These are phyloP conservation scores for Tylopilus felleus DNA, from an alignment of 768 basidiomycete genomes.

Conservation along the genomic window DNA sequence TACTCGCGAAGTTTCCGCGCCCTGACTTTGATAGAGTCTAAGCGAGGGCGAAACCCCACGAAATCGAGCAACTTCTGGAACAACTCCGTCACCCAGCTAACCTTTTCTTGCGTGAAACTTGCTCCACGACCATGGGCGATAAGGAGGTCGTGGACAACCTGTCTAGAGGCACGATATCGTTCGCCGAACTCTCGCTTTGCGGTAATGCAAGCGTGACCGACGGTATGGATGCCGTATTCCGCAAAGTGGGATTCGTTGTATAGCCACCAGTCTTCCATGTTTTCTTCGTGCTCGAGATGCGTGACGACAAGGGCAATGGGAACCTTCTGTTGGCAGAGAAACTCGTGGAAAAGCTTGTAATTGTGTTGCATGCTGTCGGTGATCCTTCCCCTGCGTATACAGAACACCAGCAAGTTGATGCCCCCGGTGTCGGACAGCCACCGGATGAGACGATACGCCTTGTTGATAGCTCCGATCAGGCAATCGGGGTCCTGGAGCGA, in stretches of 20 bases:
- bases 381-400: conserved; percentile 34
- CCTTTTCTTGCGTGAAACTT: conserved; percentile 22
- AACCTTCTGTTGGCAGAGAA: conserved; percentile 32
- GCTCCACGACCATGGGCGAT: conserved; percentile 14
- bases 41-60: conserved; percentile 19
- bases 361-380: conserved; percentile 27
- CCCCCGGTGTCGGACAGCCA: conserved; percentile 32
- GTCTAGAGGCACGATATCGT: conserved; percentile 23
- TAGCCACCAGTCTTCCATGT: conserved; percentile 37
- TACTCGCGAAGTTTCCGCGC: conserved; percentile 27
- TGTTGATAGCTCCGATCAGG: conserved; percentile 29
- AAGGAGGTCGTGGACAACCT: conserved; percentile 22
- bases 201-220: conserved; percentile 35
- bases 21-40: conserved; percentile 21
- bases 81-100: conserved; percentile 24
- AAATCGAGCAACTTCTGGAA: conserved; percentile 24
- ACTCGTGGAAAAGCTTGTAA: conserved; percentile 33
- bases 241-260: conserved; percentile 24
- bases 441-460: conserved; percentile 35
- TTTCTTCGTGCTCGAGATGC: conserved; percentile 34
- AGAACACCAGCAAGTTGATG: conserved; percentile 40
- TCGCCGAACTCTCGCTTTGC: conserved; percentile 29
- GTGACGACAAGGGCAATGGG: conserved; percentile 33
- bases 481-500: conserved; percentile 22
- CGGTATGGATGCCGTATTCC: conserved; percentile 18